These are phyloP conservation scores for Cercospora citrullina DNA, from an alignment of 2,329 filamentous ascomycete genomes.

Conservation along the genomic window DNA sequence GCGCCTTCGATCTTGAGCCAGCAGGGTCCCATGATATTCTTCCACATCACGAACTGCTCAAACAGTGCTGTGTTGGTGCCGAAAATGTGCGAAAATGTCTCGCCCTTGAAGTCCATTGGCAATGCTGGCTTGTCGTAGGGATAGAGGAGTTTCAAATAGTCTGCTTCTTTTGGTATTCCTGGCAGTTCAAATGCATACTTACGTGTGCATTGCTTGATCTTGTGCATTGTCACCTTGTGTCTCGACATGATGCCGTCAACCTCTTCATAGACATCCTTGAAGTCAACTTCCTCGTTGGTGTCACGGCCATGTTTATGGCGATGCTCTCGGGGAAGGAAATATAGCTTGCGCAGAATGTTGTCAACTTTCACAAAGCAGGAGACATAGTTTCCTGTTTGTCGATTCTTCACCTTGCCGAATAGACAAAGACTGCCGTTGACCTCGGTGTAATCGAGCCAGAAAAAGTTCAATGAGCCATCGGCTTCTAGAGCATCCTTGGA, in stretches of 20 bases:
- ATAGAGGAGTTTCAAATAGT: constrained; percentile 95
- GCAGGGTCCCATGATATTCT: constrained; percentile 98
- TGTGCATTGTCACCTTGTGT: constrained; percentile 83
- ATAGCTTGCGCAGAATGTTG: constrained; percentile 89
- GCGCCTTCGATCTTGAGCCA: constrained; percentile 90
- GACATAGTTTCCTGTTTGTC: constrained; percentile 72
- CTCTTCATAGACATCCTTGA: constrained; percentile 87
- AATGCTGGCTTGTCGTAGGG: constrained; percentile 82
- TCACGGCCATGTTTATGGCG: constrained; percentile 61
- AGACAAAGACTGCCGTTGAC: constrained; percentile 87
- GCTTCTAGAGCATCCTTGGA: constrained; percentile 85
- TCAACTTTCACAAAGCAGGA: constrained; percentile 97
- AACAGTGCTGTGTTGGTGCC: constrained; percentile 92
- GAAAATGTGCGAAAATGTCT: constrained; percentile 93
- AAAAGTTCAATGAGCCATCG: constrained; percentile 88
- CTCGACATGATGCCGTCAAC: constrained; percentile 85
- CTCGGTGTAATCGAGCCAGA: constrained; percentile 96
- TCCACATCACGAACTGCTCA: constrained; percentile 97
- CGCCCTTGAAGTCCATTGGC: constrained; percentile 68
- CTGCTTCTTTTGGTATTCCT: constrained; percentile 79
- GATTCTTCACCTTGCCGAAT: constrained; percentile 95
- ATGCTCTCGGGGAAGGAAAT: constrained; percentile 78
- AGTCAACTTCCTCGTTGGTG: constrained; percentile 75
- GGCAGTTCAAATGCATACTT: constrained; percentile 96
- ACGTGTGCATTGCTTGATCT: constrained; percentile 83